Evolutionary conservation across 2,329 filamentous ascomycete species (phyloP), one percentile per base, ranked within the genome.

Genomic region (Neonectria sp.): DNA sequence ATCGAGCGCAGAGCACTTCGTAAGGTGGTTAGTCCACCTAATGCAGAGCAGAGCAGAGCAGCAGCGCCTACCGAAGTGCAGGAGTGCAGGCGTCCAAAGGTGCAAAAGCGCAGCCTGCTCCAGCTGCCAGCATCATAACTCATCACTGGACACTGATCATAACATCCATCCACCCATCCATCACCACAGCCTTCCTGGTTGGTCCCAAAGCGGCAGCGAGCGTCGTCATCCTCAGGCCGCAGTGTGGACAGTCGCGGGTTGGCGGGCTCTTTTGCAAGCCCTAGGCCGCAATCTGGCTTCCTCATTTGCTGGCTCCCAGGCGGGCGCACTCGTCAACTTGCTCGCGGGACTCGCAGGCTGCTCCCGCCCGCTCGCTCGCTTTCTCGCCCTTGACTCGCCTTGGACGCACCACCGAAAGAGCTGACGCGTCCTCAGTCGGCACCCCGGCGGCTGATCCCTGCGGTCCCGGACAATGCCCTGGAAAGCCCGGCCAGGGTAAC

Each of bases 151-250:
- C 40, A 45, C 40, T 45, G n/a, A 24, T 45, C n/a, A 45, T 24
- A 45, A 24, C 55, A 55, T 45, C 43, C 51, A 63, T 62, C 61
- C 57, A 60, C 67, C 72, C 63, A 72, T 55, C 59, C 59, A 43
- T 40, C 59, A 63, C 67, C 69, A 67, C 69, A 71, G 67, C 68
- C 68, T 45, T 55, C 37, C 48, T 33, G 21, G 55, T 35, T 46
- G 68, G 67, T 61, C 73, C 70, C 59, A 73, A 76, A 75, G 46
- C 63, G 73, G 74, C 58, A 72, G 68, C 66, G 68, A 66, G 75
- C 76, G 76, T 78, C 76, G 76, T 78, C 76, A 78, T 76, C 75
- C 74, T 71, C 67, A 76, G 72, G 72, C 75, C 73, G 74, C 74
- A 76, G 73, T 46, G 17, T 55, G 29, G 17, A 27, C 49, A 52